Conservation (phyloP, 257 asterid genomes). For the Prunella vulgaris region DNA sequence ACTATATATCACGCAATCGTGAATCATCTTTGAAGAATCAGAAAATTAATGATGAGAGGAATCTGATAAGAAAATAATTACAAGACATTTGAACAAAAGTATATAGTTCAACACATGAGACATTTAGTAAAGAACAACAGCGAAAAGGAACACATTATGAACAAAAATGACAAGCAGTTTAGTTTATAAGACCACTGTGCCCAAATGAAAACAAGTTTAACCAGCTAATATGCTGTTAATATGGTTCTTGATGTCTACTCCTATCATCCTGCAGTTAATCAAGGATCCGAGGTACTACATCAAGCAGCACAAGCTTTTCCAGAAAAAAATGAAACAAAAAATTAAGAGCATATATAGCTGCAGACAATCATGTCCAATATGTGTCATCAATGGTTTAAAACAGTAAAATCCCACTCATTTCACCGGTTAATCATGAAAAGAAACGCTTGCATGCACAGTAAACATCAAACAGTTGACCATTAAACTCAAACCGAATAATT, state of each 20-base stretch:
- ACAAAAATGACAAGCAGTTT: constrained; percentile 5
- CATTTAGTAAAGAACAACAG: not conserved
- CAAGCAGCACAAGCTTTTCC: not conserved
- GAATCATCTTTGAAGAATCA: not conserved
- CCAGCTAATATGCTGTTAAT: not conserved
- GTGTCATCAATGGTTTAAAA: not conserved
- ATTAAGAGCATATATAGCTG: not conserved
- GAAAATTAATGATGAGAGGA: not conserved
- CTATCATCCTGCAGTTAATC: not conserved
- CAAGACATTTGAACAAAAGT: not conserved
- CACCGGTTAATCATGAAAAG: constrained; percentile 1
- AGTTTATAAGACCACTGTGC: not conserved
- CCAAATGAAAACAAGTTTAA: not conserved
- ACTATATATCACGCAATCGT: not conserved
- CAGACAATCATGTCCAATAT: not conserved
- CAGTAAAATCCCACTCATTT: not conserved
- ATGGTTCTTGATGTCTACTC: not conserved
- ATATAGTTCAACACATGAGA: not conserved
- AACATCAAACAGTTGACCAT: not conserved
- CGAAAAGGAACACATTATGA: not conserved
- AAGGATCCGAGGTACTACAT: not conserved
- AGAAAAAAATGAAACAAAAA: not conserved
- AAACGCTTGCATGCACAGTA: constrained; percentile 6
- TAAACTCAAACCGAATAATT: not conserved
- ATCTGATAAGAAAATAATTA: not conserved